A percentile compares a stretch with the other conserved stretches of the same genome.
Conservation (phyloP, 2,329 filamentous ascomycete species). For the Alternaria novae-zelandiae region DNA sequence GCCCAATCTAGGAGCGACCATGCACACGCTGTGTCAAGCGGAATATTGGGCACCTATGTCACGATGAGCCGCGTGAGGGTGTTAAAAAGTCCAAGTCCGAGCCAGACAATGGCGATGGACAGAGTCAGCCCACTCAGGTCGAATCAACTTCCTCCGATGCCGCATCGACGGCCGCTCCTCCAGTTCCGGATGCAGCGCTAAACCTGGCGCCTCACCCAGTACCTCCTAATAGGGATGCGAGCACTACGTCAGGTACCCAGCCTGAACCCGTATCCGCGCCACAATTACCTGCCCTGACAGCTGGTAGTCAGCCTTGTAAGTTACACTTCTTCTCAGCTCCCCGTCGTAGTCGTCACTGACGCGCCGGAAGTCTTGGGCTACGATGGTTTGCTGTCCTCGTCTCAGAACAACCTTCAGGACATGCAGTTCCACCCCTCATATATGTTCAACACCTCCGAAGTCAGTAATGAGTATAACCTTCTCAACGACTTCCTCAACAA, state of each 20-base stretch:
- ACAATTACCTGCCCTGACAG: conserved; percentile 66
- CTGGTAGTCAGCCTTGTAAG: conserved; percentile 78
- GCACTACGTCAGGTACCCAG: conserved; percentile 71
- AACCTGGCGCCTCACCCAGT: conserved; percentile 46
- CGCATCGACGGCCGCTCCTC: conserved; percentile 33
- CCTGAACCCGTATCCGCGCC: conserved; percentile 71
- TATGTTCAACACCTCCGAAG: conserved; percentile 93
- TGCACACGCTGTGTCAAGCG: conserved; percentile 98
- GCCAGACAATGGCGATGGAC: conserved; percentile 44
- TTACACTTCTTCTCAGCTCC: conserved; percentile 46
- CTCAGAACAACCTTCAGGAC: conserved; percentile 86
- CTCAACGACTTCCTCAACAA: conserved; percentile 96
- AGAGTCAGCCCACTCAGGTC: conserved; percentile 38
- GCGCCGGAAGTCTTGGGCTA: conserved; percentile 72
- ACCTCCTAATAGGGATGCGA: conserved; percentile 44
- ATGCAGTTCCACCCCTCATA: conserved; percentile 94
- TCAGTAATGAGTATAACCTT: conserved; percentile 95
- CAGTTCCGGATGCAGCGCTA: conserved; percentile 46
- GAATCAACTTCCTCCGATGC: conserved; percentile 40
- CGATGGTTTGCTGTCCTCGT: conserved; percentile 76
- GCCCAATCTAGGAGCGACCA: conserved; percentile 76
- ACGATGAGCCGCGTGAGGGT: conserved; percentile 89
- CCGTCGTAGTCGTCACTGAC: conserved; percentile 30
- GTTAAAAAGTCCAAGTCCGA: conserved; percentile 78
- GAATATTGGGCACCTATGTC: conserved; percentile 97